Evolutionary conservation across 768 basidiomycete genomes (phyloP).

Genomic region (Leccinum boreale): DNA sequence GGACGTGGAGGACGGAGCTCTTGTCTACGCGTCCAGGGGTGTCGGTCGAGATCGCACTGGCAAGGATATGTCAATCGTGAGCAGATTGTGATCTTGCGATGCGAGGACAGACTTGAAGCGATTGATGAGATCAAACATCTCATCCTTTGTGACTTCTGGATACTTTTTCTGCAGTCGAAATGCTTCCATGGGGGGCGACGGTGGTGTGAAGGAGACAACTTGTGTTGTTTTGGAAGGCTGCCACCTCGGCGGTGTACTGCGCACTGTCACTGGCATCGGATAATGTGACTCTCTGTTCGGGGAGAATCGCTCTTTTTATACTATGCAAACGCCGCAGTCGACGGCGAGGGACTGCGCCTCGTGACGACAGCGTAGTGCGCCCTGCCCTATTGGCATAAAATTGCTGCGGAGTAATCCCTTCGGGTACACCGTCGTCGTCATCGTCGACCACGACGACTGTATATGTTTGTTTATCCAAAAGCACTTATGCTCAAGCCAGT

Average conservation of each 20-base stretch:
- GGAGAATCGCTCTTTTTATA: background rate
- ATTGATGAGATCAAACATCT: slow-evolving; percentile 92
- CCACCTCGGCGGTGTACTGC: slow-evolving; percentile 15
- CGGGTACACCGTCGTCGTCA: background rate
- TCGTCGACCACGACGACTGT: background rate
- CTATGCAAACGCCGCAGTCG: background rate
- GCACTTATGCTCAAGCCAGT: background rate
- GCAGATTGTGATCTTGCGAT: background rate
- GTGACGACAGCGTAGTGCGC: background rate
- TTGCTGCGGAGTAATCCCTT: background rate
- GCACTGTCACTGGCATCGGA: background rate
- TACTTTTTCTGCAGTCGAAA: slow-evolving; percentile 89
- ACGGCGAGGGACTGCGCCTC: background rate
- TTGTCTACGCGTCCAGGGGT: slow-evolving; percentile 84
- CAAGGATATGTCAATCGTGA: background rate
- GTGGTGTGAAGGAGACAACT: slow-evolving; percentile 7
- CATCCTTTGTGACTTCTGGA: slow-evolving; percentile 87
- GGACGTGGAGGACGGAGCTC: slow-evolving; percentile 68
- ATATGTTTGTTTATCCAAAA: too few species aligned
- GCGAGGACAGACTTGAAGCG: slow-evolving; percentile 82
- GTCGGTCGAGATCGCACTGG: slow-evolving; percentile 72
- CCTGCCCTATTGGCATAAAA: background rate
- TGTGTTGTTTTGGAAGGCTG: slow-evolving; percentile 14
- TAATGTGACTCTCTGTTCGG: too few species aligned
- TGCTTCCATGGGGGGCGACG: slow-evolving; percentile 60